Evolutionary conservation across 768 basidiomycete species (phyloP).

Genomic region (Mycena leptocephala): DNA sequence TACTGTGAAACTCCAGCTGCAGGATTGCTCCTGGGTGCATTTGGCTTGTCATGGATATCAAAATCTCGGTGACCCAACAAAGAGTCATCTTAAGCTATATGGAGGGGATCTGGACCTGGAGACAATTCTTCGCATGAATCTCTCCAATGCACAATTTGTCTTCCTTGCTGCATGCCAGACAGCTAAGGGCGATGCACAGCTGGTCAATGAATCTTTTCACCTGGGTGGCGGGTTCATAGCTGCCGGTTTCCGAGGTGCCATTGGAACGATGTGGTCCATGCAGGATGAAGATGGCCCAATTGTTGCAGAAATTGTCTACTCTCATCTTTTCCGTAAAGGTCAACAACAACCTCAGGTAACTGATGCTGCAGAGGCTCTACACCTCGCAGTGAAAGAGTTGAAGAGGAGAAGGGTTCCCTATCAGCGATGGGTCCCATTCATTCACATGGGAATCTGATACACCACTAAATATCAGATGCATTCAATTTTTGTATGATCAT

Average conservation of each 20-base stretch:
- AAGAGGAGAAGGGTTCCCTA: no score
- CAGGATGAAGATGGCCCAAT: background rate
- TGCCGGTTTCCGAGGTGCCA: background rate
- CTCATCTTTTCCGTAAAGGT: no score
- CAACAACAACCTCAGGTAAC: no score
- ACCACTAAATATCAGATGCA: no score
- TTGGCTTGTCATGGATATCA: conserved; percentile 1
- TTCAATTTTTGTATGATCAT: no score
- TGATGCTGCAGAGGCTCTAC: no score
- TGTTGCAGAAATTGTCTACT: no score
- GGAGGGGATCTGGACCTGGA: background rate
- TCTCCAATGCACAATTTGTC: background rate
- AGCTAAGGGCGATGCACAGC: background rate
- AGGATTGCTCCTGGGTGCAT: background rate
- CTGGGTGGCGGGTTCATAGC: background rate
- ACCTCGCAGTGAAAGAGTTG: no score
- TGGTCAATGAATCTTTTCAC: background rate
- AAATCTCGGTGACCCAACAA: background rate
- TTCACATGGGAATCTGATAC: no score
- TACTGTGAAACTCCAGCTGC: background rate
- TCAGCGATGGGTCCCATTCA: no score
- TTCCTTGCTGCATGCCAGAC: conserved; percentile 6
- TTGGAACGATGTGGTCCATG: background rate
- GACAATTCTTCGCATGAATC: background rate
- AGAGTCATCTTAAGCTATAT: background rate